phyloP scores from a whole-genome alignment of 805 yeast species.

The Torulaspora indica region DNA sequence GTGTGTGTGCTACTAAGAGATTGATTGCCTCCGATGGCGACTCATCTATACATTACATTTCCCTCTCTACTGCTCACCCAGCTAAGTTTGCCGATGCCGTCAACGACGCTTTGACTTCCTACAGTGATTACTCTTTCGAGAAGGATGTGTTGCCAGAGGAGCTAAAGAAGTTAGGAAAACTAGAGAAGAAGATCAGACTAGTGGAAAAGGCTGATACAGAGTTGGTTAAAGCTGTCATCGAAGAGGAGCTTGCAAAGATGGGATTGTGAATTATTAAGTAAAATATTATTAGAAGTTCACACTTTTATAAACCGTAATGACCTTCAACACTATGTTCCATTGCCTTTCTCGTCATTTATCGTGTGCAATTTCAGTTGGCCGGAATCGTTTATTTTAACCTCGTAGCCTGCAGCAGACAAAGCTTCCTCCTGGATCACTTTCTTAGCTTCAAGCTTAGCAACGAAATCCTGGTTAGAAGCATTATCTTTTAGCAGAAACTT shows the following conservation, averaged over 20 bases:
- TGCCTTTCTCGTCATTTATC: neutral
- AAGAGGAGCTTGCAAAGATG: conserved; percentile 60
- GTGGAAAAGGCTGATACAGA: conserved; percentile 70
- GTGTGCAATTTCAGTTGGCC: conserved; percentile 61
- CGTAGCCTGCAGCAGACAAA: conserved; percentile 70
- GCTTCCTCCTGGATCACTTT: conserved; percentile 55
- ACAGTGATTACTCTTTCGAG: conserved; percentile 78
- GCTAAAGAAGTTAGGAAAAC: conserved; percentile 61
- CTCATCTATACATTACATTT: conserved; percentile 48
- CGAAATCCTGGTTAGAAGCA: conserved; percentile 65
- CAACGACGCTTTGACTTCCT: conserved; percentile 61
- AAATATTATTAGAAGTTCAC: neutral
- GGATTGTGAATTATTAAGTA: conserved; percentile 23
- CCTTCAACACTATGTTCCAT: neutral
- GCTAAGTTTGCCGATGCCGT: conserved; percentile 98
- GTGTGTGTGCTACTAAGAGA: conserved; percentile 72
- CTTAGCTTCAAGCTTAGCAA: conserved; percentile 71
- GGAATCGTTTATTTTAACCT: conserved; percentile 56
- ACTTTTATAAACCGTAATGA: conserved; percentile 1
- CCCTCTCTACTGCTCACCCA: conserved; percentile 97
- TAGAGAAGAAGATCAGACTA: conserved; percentile 69
- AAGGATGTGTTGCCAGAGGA: conserved; percentile 85
- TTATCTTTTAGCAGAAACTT: conserved; percentile 64
- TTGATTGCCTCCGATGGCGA: conserved; percentile 48
- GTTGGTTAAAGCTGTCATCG: conserved; percentile 68